Base-by-base conservation (phyloP, 169 alveolate species). In the Plasmodium cynomolgi region DNA sequence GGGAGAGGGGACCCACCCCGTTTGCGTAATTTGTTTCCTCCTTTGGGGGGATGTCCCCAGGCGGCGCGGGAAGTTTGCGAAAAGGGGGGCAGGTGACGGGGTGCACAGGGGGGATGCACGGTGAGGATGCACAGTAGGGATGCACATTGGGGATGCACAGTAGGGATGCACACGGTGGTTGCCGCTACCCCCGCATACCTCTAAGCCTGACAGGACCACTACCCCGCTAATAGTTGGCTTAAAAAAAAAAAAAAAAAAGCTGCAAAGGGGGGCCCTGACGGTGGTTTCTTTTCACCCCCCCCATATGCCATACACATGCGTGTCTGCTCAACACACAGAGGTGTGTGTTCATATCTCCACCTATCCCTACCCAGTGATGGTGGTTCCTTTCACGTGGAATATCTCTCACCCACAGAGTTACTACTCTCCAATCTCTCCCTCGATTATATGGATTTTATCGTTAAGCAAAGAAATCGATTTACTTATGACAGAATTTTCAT, bases 391-490 rank as follows among this genome's bases (percentile, higher is more conserved):
- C n/a, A n/a, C n/a, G n/a, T n/a, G n/a, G 58, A 44, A 44, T 44
- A 7, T 5, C 58, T 7, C 11, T 44, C 58, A 11, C 11, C 58
- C 11, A 44, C 58, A n/a, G n/a, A 11, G 11, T 81, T 47, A n/a
- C 50, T 75, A 86, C 11, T 86, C 93, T 0, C 93, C 93, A 20
- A 86, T 79, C 20, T 86, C 93, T 15, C 81, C 93, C 29, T 86
- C 71, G 3, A 86, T 26, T 41, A 86, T 37, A 34, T 79, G 93
- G 8, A 86, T 79, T 34, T 58, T 86, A 31, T 86, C 93, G n/a
- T 86, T 79, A 1, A 86, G 71, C 39, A 86, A 23, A 29, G 93
- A 71, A 13, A 86, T 29, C 11, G 93, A 50, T n/a, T 77, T 86
- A 41, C 33, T 86, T 20, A 86, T 75, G 15, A 74, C 29, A 11